phyloP scores from a whole-genome alignment of 2,329 filamentous ascomycete genomes.

The Stemphylium beticola region DNA sequence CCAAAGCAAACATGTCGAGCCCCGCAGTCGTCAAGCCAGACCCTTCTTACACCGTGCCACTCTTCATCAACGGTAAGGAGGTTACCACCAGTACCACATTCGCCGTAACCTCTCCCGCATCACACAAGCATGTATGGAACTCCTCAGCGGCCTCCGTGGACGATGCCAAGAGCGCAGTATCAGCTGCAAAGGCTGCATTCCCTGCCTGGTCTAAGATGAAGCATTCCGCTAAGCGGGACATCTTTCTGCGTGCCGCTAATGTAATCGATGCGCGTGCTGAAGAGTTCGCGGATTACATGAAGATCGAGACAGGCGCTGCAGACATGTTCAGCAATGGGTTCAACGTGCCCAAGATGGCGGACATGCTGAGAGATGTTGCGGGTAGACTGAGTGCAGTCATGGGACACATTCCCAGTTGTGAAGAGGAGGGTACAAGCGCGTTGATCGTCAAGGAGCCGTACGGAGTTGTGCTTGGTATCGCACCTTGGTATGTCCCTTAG shows the following conservation, averaged over 20 bases:
- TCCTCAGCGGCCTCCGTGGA: slow-evolving; percentile 63
- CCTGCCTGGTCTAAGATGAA: slow-evolving; percentile 70
- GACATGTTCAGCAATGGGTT: slow-evolving; percentile 48
- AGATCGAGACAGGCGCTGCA: slow-evolving; percentile 62
- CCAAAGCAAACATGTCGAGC: slow-evolving; percentile 10
- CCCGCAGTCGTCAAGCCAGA: slow-evolving; percentile 15
- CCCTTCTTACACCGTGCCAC: slow-evolving; percentile 48
- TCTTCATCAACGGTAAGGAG: slow-evolving; percentile 59
- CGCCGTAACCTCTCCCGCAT: slow-evolving; percentile 63
- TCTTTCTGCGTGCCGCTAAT: slow-evolving; percentile 72
- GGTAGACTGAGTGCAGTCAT: slow-evolving; percentile 56
- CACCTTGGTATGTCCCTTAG: slow-evolving; percentile 69
- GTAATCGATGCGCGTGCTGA: slow-evolving; percentile 65
- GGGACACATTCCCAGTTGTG: slow-evolving; percentile 57
- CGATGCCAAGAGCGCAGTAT: slow-evolving; percentile 62
- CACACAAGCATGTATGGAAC: slow-evolving; percentile 60
- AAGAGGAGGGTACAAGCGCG: slow-evolving; percentile 61
- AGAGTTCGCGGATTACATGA: slow-evolving; percentile 67
- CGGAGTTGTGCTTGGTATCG: slow-evolving; percentile 79
- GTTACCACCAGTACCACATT: slow-evolving; percentile 57
- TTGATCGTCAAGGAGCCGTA: slow-evolving; percentile 77
- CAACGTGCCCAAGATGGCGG: slow-evolving; percentile 50
- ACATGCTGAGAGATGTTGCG: slow-evolving; percentile 60
- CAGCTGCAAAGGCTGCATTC: slow-evolving; percentile 71
- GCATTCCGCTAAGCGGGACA: slow-evolving; percentile 66